These are phyloP conservation scores for Hericium alpestre DNA, from an alignment of 768 basidiomycete genomes.

Conservation along the genomic window DNA sequence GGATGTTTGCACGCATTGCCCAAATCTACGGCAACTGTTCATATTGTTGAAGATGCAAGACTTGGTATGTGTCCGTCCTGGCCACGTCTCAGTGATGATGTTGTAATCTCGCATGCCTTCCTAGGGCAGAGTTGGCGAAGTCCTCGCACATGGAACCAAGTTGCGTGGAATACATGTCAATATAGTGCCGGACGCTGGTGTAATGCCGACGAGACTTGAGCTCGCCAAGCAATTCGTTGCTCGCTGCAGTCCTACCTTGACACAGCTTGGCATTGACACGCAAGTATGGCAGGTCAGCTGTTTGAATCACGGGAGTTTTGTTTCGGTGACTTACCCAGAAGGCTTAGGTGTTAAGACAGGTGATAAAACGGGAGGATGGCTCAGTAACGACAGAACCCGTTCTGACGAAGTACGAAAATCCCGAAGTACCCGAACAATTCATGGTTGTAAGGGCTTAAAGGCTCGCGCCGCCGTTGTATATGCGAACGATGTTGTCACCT, in stretches of 20 bases:
- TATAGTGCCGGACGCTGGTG: slow-evolving; percentile 17
- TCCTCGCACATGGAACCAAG: slow-evolving; percentile 33
- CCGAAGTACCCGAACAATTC: slow-evolving; percentile 64
- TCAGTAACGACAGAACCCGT: slow-evolving; percentile 25
- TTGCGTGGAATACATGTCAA: slow-evolving; percentile 56
- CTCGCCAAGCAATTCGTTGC: slow-evolving; percentile 30
- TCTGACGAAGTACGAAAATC: slow-evolving; percentile 47
- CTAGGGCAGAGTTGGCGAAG: slow-evolving; percentile 31
- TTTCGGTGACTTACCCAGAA: background rate
- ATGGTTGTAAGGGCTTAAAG: slow-evolving; percentile 47
- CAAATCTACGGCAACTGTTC: slow-evolving; percentile 51
- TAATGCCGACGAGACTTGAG: slow-evolving; percentile 4
- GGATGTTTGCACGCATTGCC: slow-evolving; percentile 45
- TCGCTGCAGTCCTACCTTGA: slow-evolving; percentile 40
- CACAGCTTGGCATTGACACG: slow-evolving; percentile 58
- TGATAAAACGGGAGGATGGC: slow-evolving; percentile 29
- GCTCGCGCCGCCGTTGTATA: too few relatives aligned
- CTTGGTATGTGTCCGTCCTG: slow-evolving; percentile 28
- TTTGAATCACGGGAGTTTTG: background rate
- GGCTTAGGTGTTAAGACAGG: slow-evolving; percentile 36
- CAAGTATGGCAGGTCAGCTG: slow-evolving; percentile 57
- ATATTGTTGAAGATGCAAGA: slow-evolving; percentile 38
- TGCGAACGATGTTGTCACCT: too few relatives aligned
- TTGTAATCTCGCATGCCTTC: background rate
- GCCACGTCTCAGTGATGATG: background rate